Evolutionary conservation across 352 stramenopile species (phyloP).

Genomic region (Paralagenidium karlingii): DNA sequence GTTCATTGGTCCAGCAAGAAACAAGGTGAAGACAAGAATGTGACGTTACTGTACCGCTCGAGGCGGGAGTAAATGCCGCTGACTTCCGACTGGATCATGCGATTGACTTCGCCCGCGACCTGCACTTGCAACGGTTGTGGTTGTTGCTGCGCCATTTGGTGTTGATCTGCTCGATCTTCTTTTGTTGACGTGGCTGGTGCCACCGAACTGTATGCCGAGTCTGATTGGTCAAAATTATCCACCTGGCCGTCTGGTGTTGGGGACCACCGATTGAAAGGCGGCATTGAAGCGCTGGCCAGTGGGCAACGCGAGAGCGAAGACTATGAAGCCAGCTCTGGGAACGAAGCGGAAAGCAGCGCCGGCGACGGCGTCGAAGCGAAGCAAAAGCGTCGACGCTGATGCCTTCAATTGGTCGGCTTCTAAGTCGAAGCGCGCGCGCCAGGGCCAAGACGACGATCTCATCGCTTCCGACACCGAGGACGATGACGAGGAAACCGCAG

Average conservation of each 20-base stretch:
- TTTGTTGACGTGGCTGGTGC: no score
- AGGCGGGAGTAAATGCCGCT: constrained; percentile 48
- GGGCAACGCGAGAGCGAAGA: no score
- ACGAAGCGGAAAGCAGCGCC: constrained; percentile 10
- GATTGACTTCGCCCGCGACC: constrained; percentile 54
- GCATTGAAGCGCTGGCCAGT: no score
- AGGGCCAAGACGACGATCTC: constrained; percentile 26
- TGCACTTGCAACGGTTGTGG: no score
- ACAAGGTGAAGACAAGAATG: background rate
- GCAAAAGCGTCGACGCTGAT: constrained; percentile 40
- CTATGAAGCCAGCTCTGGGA: no score
- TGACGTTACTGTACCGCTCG: constrained; percentile 17
- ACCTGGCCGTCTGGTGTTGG: no score
- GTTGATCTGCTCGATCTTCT: no score
- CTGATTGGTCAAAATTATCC: no score
- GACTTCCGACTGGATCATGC: constrained; percentile 77
- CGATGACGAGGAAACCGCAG: constrained; percentile 19
- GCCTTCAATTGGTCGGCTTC: constrained; percentile 65
- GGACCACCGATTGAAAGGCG: no score
- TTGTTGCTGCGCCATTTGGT: no score
- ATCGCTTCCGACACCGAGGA: constrained; percentile 67
- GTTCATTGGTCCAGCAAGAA: background rate
- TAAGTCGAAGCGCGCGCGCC: no score
- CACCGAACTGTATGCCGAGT: no score
- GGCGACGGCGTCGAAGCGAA: constrained; percentile 42